These are phyloP conservation scores for Phytopythium litorale DNA, from an alignment of 352 stramenopile genomes.

Conservation along the genomic window DNA sequence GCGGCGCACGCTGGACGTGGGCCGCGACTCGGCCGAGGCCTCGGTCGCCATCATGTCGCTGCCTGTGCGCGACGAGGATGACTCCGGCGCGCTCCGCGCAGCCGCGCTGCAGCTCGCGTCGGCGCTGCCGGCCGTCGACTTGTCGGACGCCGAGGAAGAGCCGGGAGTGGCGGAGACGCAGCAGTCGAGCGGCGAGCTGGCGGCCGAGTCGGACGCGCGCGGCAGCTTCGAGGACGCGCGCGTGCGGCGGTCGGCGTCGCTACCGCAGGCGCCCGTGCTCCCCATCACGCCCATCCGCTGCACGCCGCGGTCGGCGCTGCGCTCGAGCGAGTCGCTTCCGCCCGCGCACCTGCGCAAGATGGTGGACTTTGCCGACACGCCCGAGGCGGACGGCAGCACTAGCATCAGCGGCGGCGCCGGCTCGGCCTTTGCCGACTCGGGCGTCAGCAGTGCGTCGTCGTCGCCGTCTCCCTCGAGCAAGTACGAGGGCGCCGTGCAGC, in stretches of 20 bases:
- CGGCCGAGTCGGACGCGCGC: slow-evolving; percentile 2
- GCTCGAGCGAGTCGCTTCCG: slow-evolving; percentile 6
- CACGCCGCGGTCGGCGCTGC: slow-evolving; percentile 1
- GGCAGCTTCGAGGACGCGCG: background rate
- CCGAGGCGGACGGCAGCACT: background rate
- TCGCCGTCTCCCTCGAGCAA: slow-evolving; percentile 24
- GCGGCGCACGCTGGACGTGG: slow-evolving; percentile 13
- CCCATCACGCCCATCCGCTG: background rate
- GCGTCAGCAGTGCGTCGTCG: slow-evolving; percentile 5
- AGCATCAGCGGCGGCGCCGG: background rate
- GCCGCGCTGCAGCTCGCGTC: background rate
- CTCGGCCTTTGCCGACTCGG: background rate
- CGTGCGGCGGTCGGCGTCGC: background rate
- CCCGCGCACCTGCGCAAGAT: slow-evolving; percentile 1
- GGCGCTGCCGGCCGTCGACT: background rate
- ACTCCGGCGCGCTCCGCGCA: background rate
- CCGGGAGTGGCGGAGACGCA: background rate
- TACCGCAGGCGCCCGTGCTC: background rate
- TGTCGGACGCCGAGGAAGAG: slow-evolving; percentile 5
- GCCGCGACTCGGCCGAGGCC: slow-evolving; percentile 12
- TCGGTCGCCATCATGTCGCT: background rate
- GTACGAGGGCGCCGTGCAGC: slow-evolving; percentile 21
- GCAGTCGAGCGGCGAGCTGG: slow-evolving; percentile 7
- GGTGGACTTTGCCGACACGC: slow-evolving; percentile 5
- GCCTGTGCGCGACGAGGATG: background rate